Evolutionary conservation across 2,329 filamentous ascomycete species (phyloP).

Genomic region (Fusarium pininemorale): DNA sequence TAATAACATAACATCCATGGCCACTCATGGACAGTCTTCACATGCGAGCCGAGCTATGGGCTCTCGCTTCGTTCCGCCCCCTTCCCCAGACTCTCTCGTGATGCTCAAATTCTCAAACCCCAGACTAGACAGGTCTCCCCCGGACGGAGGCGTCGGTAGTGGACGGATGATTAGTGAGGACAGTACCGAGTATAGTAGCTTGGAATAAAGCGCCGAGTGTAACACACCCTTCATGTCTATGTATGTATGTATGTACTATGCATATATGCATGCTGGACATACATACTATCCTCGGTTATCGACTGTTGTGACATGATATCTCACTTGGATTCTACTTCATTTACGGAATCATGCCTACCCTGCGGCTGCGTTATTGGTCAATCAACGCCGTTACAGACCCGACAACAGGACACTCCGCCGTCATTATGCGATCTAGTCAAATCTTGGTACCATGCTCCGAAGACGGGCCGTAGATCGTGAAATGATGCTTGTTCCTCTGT

Average conservation of each 20-base stretch:
- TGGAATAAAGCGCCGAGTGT: conserved; percentile 21
- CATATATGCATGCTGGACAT: neutral
- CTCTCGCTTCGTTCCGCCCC: conserved; percentile 2
- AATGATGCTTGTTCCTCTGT: neutral
- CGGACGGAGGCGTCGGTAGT: conserved; percentile 6
- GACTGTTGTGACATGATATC: conserved; percentile 9
- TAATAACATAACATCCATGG: neutral
- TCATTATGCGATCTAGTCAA: conserved; percentile 16
- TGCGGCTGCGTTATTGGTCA: conserved; percentile 1
- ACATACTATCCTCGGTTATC: conserved; percentile 7
- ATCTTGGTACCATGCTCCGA: conserved; percentile 27
- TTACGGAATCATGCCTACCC: neutral
- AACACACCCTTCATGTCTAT: neutral
- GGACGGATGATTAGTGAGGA: conserved; percentile 25
- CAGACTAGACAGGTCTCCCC: conserved; percentile 1
- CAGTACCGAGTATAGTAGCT: conserved; percentile 4
- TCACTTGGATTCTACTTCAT: neutral
- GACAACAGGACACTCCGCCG: conserved; percentile 18
- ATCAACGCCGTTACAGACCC: neutral
- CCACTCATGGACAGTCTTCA: neutral
- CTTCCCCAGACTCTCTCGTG: conserved; percentile 11
- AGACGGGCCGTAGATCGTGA: conserved; percentile 28
- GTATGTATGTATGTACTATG: neutral
- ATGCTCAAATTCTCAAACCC: conserved; percentile 3
- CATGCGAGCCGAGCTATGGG: conserved; percentile 17